These are phyloP conservation scores for Pelargonium australe DNA, from an alignment of 441 rosid genomes.

Conservation along the genomic window DNA sequence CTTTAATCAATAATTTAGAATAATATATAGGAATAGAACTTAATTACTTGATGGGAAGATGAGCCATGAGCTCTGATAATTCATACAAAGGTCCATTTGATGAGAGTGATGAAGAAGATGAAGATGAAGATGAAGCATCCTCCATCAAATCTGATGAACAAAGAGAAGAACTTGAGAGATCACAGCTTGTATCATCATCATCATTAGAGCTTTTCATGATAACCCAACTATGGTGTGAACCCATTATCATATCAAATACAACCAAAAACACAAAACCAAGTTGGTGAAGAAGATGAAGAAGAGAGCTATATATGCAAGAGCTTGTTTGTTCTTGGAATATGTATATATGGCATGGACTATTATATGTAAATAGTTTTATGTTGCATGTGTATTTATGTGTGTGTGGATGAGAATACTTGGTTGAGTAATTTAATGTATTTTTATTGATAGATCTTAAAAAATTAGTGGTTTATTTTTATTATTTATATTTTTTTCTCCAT, in stretches of 20 bases:
- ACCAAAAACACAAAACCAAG: too few species aligned
- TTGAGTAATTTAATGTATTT: background rate
- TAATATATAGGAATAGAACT: background rate
- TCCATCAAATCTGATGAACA: too few species aligned
- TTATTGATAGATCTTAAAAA: slow-evolving; percentile 10
- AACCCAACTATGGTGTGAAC: slow-evolving; percentile 17
- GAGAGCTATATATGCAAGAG: slow-evolving; percentile 9
- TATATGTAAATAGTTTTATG: too few species aligned
- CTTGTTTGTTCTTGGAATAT: too few species aligned
- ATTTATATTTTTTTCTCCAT: slow-evolving; percentile 14
- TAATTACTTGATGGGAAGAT: slow-evolving; percentile 62
- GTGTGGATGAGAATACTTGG: too few species aligned
- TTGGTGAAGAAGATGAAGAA: slow-evolving; percentile 3
- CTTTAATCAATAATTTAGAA: background rate
- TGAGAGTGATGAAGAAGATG: background rate
- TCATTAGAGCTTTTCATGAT: slow-evolving; percentile 24
- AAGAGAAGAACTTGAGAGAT: too few species aligned
- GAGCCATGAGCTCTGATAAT: slow-evolving; percentile 55
- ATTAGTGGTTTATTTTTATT: slow-evolving; percentile 23
- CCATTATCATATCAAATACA: slow-evolving; percentile 12
- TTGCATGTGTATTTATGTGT: too few species aligned
- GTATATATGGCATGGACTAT: too few species aligned
- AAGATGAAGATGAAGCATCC: too few species aligned
- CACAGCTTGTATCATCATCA: background rate
- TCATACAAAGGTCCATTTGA: slow-evolving; percentile 44